Percentiles rank a stretch among this genome's conserved stretches.
Evolutionary conservation across 1,284 basidiomycete genomes (phyloP).

Genomic region (Trichosporon sp.): DNA sequence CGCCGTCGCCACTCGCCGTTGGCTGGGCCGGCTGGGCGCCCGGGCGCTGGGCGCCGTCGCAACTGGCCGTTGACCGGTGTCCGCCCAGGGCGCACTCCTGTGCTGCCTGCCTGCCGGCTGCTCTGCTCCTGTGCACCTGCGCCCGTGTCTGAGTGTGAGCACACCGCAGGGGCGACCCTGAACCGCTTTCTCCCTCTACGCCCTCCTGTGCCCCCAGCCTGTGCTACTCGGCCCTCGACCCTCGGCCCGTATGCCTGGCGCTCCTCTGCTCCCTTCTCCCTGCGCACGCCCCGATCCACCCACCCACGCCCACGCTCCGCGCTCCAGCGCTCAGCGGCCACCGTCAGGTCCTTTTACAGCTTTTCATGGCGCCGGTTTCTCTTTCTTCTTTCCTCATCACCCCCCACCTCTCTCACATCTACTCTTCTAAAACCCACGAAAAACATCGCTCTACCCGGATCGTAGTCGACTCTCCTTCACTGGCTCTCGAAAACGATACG

Average conservation of each 20-base stretch:
- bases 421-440: neutral
- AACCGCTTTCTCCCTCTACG: neutral
- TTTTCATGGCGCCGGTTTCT: constrained; percentile 8
- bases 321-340: neutral
- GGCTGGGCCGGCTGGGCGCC: too few relatives aligned
- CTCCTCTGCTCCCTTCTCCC: too few relatives aligned
- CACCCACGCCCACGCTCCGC: neutral
- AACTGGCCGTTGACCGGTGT: neutral
- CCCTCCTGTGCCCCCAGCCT: neutral
- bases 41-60: neutral
- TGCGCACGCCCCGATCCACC: neutral
- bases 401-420: constrained; percentile 3
- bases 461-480: constrained; percentile 6
- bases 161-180: neutral
- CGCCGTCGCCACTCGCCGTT: neutral
- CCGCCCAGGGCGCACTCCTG: neutral
- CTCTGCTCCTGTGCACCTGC: neutral
- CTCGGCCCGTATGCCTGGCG: neutral
- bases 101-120: neutral
- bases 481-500: constrained; percentile 7
- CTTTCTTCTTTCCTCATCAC: constrained; percentile 9
- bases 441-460: constrained; percentile 3
- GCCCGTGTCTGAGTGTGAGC: neutral
- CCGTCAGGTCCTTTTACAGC: neutral
- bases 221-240: neutral